Percentiles rank a stretch among this genome's conserved stretches.
phyloP scores from a whole-genome alignment of 2,329 filamentous ascomycete genomes.

The Pseudopyricularia cyperi region DNA sequence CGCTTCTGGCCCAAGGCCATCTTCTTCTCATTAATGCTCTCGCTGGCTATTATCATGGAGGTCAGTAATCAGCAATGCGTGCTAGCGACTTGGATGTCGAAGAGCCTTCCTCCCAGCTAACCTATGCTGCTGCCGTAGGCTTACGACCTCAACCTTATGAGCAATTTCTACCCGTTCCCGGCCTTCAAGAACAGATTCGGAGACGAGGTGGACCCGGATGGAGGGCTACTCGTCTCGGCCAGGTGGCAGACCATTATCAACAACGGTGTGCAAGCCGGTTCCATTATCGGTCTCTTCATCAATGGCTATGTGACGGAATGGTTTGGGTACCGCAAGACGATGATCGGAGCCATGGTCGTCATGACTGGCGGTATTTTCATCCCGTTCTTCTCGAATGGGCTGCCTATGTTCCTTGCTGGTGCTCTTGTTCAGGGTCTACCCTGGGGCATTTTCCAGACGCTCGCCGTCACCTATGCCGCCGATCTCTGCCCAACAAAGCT shows the following conservation, averaged over 20 bases:
- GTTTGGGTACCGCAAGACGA: constrained; percentile 36
- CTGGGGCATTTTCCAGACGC: constrained; percentile 10
- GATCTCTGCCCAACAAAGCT: constrained; percentile 9
- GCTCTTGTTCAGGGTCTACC: constrained; percentile 10
- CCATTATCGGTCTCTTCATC: constrained; percentile 40
- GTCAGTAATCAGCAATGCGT: background rate
- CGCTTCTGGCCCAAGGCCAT: constrained; percentile 8
- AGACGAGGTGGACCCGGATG: constrained; percentile 15
- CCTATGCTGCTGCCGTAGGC: background rate
- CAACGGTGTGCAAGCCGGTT: constrained; percentile 39
- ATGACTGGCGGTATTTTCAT: constrained; percentile 32
- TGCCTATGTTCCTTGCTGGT: constrained; percentile 8
- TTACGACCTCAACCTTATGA: background rate
- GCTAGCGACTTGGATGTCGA: no score
- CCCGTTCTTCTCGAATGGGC: constrained; percentile 8
- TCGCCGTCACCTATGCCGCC: constrained; percentile 10
- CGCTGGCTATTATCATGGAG: constrained; percentile 9
- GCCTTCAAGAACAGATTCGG: constrained; percentile 15
- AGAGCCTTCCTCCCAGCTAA: no score
- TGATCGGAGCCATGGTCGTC: constrained; percentile 29
- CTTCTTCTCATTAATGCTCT: constrained; percentile 8
- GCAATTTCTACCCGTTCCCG: constrained; percentile 4
- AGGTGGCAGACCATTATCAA: constrained; percentile 43
- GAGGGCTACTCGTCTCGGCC: constrained; percentile 25
- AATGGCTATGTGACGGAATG: constrained; percentile 38